Evolutionary conservation across 345 rosid species (phyloP), one percentile per base, ranked within the genome.

Genomic region (Moringa oleifera): DNA sequence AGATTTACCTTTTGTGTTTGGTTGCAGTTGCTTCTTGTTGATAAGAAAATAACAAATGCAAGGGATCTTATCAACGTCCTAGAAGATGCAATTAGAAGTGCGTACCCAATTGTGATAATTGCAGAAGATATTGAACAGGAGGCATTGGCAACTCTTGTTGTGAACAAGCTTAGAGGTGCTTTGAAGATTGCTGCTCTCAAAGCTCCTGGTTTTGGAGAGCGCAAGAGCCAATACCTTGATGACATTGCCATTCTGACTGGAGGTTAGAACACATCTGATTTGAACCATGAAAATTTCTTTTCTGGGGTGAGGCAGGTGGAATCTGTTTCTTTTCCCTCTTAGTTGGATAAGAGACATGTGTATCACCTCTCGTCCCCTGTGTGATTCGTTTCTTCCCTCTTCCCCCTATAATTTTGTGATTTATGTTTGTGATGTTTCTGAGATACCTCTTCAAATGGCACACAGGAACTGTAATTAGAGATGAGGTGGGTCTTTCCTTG

Each of bases 41-140:
- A 94, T 71, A 94, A 94, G 73, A 94, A 94, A 72, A 88, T 94
- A 53, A 94, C 93, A 66, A 94, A 90, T 61, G 99, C 99, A 28
- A 86, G 99, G 66, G 99, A 94, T 78, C 95, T 94, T 47, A 70
- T 90, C 64, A 80, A 82, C 57, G 66, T 94, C 62, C 51, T 94
- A 77, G 99, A 94, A 77, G 97, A 94, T 20, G 97, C 97, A 9
- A 94, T 94, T 67, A 85, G 84, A 78, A 73, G 88, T 28, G 91
- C 81, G 64, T 77, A 86, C 70, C 96, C 96, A 1, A 73, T 90
- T 67, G 16, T 94, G 67, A 80, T 90, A 0, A 67, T 94, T 47
- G 97, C 97, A 0, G 99, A 94, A 77, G 99, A 94, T 70, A 94
- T 94, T 64, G 99, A 94, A 66, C 99, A 94, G 63, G 99, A 94